These are phyloP conservation scores for Hemisphaericaspora subhashii DNA, from an alignment of 1,139 yeast genomes.

Conservation along the genomic window DNA sequence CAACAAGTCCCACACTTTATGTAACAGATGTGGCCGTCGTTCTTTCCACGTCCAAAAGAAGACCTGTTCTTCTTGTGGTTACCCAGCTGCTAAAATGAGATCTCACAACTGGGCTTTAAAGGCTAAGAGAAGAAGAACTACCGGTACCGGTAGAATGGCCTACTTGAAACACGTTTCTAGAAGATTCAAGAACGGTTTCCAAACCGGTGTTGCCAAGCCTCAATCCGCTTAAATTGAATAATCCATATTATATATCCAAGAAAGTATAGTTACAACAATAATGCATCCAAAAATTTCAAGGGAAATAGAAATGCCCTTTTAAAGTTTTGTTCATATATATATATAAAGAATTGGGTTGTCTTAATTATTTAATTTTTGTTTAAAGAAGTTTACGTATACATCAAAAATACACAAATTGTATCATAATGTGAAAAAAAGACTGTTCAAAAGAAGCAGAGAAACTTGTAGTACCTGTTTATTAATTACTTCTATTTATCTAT, in stretches of 20 bases:
- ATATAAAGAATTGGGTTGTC: slow-evolving; percentile 4
- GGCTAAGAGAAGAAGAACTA: slow-evolving; percentile 99
- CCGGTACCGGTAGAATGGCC: slow-evolving; percentile 99
- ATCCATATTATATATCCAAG: background rate
- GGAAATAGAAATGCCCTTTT: background rate
- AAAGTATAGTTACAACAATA: background rate
- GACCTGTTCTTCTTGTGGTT: slow-evolving; percentile 98
- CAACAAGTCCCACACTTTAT: slow-evolving; percentile 99
- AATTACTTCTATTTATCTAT: slow-evolving; percentile 1
- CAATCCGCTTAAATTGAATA: slow-evolving; percentile 36
- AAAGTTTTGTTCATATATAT: background rate
- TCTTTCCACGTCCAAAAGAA: slow-evolving; percentile 99
- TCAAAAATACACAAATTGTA: slow-evolving; percentile 15
- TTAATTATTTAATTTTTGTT: slow-evolving; percentile 6
- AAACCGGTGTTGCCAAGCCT: slow-evolving; percentile 76
- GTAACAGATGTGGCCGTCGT: slow-evolving; percentile 99
- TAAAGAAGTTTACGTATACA: slow-evolving; percentile 14
- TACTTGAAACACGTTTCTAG: slow-evolving; percentile 95
- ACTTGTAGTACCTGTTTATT: background rate
- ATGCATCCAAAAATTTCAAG: slow-evolving; percentile 1
- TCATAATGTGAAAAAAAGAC: slow-evolving; percentile 13
- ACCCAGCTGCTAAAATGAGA: slow-evolving; percentile 99
- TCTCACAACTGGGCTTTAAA: slow-evolving; percentile 98
- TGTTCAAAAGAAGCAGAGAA: background rate
- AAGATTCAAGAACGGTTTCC: slow-evolving; percentile 99